phyloP scores from a whole-genome alignment of 371 early-diverging fungal species.

The Zopfochytrium polystomum region DNA sequence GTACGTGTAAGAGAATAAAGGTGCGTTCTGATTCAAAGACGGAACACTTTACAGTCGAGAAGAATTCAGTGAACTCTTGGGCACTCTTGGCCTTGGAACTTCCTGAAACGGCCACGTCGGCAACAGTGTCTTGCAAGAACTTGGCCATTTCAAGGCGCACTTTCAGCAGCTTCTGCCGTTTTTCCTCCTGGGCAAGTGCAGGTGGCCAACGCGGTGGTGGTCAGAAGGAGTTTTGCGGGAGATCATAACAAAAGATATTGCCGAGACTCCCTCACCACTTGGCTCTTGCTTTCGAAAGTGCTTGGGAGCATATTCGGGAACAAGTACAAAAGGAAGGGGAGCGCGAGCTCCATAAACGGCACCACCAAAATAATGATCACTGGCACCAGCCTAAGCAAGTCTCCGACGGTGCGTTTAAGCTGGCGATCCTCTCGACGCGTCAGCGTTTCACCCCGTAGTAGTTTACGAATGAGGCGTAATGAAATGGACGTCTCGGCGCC shows the following conservation, averaged over 20 bases:
- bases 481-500: conserved; percentile 87
- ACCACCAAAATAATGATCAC: conserved; percentile 89
- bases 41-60: conserved; percentile 61
- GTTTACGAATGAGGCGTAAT: conserved; percentile 69
- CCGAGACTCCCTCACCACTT: conserved; percentile 50
- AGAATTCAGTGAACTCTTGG: conserved; percentile 77
- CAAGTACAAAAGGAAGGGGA: conserved; percentile 87
- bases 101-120: conserved; percentile 72
- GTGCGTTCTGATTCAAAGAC: no score
- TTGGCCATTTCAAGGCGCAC: conserved; percentile 91
- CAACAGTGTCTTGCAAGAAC: conserved; percentile 93
- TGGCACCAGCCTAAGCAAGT: conserved; percentile 86
- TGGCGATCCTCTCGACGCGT: conserved; percentile 90
- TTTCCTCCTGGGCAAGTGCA: conserved; percentile 69
- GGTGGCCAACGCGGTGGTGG: neutral
- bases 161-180: conserved; percentile 78
- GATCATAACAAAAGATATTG: conserved; percentile 11
- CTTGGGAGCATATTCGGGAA: conserved; percentile 97
- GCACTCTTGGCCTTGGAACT: conserved; percentile 60
- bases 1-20: neutral
- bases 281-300: conserved; percentile 89
- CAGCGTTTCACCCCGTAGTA: conserved; percentile 73
- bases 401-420: conserved; percentile 81
- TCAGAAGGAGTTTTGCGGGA: neutral
- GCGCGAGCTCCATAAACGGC: conserved; percentile 90